phyloP scores from a whole-genome alignment of 2,329 filamentous ascomycete genomes.

The Calonectria pseudoreteaudii region DNA sequence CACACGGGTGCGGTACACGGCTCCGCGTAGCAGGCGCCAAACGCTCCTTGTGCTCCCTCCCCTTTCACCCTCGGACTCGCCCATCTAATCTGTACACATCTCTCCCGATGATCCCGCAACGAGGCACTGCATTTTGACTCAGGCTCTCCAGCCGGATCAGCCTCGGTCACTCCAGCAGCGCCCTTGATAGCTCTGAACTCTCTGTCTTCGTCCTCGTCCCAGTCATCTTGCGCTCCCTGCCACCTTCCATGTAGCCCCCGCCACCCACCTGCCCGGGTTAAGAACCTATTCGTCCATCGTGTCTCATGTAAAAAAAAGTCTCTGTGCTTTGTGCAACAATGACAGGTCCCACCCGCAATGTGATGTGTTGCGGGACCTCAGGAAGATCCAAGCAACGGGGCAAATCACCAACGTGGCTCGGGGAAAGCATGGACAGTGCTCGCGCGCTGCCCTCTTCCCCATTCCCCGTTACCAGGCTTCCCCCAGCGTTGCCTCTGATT shows the following conservation, averaged over 20 bases:
- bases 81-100: background rate
- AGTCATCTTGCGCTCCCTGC: background rate
- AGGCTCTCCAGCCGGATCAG: background rate
- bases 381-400: background rate
- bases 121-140: background rate
- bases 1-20: background rate
- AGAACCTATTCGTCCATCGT: background rate
- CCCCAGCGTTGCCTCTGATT: background rate
- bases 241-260: background rate
- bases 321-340: background rate
- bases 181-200: background rate
- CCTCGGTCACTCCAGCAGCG: background rate
- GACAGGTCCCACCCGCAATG: background rate
- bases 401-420: background rate
- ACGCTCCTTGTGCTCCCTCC: background rate
- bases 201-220: background rate
- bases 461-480: background rate
- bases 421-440: background rate
- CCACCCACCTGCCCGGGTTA: slow-evolving; percentile 4
- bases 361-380: background rate
- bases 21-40: background rate
- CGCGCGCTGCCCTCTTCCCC: background rate
- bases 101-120: background rate
- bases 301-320: background rate
- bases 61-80: background rate